These are phyloP conservation scores for Cydonia oblonga DNA, from an alignment of 331 rosid genomes.

Conservation along the genomic window DNA sequence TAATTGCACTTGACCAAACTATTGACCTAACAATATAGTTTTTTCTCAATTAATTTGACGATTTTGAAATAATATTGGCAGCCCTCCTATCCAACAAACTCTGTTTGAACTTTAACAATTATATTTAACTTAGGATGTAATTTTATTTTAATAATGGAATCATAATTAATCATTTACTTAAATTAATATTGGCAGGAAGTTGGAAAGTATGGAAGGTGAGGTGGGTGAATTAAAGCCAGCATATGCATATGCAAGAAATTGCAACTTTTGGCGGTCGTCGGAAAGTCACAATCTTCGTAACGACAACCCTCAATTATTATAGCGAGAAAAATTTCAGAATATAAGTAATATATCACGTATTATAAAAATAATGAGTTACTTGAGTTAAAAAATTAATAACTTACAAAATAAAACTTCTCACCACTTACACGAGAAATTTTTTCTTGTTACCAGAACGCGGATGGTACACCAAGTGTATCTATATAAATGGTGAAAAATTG, in stretches of 20 bases:
- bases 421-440: no score
- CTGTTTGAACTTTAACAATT: not conserved
- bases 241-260: conserved; percentile 14
- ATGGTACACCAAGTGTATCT: no score
- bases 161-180: not conserved
- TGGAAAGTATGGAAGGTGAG: conserved; percentile 1
- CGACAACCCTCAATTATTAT: not conserved
- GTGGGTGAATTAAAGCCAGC: conserved; percentile 19
- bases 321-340: no score
- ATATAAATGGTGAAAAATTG: no score
- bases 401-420: no score
- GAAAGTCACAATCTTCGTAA: not conserved
- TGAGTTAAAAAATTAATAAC: no score
- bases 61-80: not conserved
- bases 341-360: accelerated
- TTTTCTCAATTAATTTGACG: not conserved
- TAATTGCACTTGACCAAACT: no score
- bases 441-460: no score
- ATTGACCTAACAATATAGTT: not conserved
- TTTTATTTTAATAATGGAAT: not conserved
- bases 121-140: not conserved
- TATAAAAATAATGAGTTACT: no score
- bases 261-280: conserved; percentile 1
- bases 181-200: not conserved
- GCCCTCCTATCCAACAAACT: not conserved